Conservation (phyloP, 169 alveolate genomes). For the Cryptosporidium ryanae region DNA sequence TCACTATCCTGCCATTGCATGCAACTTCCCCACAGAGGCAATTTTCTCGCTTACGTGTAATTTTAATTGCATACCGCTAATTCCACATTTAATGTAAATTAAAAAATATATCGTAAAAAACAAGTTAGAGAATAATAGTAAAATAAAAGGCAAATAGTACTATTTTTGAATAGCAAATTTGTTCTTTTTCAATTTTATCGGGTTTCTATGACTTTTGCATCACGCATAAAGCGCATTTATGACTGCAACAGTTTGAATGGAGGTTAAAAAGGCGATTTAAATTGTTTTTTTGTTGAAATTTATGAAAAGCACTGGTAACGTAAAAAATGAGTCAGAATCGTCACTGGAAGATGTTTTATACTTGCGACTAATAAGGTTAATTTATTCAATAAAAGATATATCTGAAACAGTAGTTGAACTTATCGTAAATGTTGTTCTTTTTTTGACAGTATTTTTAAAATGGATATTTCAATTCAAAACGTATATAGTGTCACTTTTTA, state of each 20-base stretch:
- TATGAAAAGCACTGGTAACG: no score
- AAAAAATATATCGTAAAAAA: no score
- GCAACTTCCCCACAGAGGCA: conserved; percentile 61
- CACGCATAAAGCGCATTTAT: no score
- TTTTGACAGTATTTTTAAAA: background rate
- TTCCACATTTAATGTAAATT: background rate
- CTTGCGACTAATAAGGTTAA: conserved; percentile 28
- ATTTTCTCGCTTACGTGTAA: conserved; percentile 70
- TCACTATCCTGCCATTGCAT: background rate
- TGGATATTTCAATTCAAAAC: conserved; percentile 55
- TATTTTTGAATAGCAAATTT: no score
- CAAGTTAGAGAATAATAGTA: no score
- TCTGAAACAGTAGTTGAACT: conserved; percentile 49
- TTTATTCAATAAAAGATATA: conserved; percentile 11
- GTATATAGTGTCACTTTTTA: background rate
- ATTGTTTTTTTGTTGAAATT: no score
- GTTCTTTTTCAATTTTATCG: no score
- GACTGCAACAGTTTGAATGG: no score
- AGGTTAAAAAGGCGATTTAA: no score
- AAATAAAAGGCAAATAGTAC: no score
- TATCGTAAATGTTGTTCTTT: conserved; percentile 1
- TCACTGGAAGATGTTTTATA: conserved; percentile 15
- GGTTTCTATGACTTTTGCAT: no score
- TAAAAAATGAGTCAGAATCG: no score
- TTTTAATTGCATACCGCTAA: conserved; percentile 14